phyloP scores from a whole-genome alignment of 148 eudicot genomes.

The Vaccinium darrowii region DNA sequence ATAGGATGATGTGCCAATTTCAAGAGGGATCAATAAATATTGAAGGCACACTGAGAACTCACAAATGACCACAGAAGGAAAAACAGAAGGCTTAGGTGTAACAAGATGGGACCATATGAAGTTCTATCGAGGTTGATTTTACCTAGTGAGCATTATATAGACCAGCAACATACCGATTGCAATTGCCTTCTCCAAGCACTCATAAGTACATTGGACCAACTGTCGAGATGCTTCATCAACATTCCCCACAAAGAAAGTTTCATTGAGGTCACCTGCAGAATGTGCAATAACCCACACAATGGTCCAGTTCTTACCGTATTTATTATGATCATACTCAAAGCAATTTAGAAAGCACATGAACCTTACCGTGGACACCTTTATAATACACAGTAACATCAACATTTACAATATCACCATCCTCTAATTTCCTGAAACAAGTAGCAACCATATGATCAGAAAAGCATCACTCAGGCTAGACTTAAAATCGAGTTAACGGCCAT shows the following conservation, averaged over 20 bases:
- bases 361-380: slow-evolving; percentile 96
- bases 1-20: not conserved
- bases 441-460: slow-evolving; percentile 13
- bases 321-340: not conserved
- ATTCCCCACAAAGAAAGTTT: slow-evolving; percentile 95
- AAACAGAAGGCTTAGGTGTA: not conserved
- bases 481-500: not conserved
- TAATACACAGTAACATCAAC: slow-evolving; percentile 90
- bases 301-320: not conserved
- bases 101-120: not conserved
- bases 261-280: slow-evolving; percentile 90
- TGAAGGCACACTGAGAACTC: not conserved
- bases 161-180: slow-evolving; percentile 56
- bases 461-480: slow-evolving; percentile 3
- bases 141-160: not conserved
- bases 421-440: slow-evolving; percentile 69
- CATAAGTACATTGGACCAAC: slow-evolving; percentile 87
- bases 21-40: not conserved
- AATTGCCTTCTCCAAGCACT: slow-evolving; percentile 98
- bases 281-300: slow-evolving; percentile 13
- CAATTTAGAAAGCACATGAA: not conserved
- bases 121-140: slow-evolving; percentile 6
- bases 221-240: slow-evolving; percentile 82
- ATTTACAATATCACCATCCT: slow-evolving; percentile 98
- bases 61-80: not conserved